Evolutionary conservation across 2,329 filamentous ascomycete species (phyloP).

Genomic region (Dichotomopilus funicola): DNA sequence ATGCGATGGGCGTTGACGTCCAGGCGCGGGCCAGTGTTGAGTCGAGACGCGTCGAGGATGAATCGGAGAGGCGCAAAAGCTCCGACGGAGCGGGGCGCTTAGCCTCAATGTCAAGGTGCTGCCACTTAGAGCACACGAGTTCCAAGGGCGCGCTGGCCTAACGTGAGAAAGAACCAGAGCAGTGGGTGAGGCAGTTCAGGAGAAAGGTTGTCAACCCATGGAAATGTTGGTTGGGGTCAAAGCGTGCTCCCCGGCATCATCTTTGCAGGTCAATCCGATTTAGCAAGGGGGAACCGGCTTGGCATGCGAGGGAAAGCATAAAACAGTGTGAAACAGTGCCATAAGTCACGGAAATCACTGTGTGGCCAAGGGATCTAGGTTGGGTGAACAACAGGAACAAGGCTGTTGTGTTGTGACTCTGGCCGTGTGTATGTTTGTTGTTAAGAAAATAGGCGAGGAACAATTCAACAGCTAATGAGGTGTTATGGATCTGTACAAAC

Average conservation of each 20-base stretch:
- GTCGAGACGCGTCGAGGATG: conserved; percentile 2
- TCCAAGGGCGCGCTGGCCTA: not conserved
- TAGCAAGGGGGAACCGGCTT: not conserved
- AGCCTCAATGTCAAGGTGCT: not conserved
- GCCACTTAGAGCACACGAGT: not conserved
- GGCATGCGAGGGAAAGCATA: not conserved
- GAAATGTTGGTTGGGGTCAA: not conserved
- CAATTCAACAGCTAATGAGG: too few relatives aligned
- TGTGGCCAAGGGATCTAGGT: not conserved
- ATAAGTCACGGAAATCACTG: not conserved
- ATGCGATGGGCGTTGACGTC: not conserved
- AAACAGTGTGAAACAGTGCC: not conserved
- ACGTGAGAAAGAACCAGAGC: not conserved
- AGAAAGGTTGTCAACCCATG: not conserved
- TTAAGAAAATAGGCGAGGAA: too few relatives aligned
- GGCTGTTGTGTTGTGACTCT: too few relatives aligned
- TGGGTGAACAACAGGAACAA: too few relatives aligned
- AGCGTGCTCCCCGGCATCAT: not conserved
- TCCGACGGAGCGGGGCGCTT: not conserved
- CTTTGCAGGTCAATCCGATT: conserved; percentile 1
- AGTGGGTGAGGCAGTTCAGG: not conserved
- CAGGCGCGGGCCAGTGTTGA: not conserved
- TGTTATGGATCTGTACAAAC: too few relatives aligned
- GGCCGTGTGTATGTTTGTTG: too few relatives aligned
- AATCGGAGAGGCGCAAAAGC: not conserved